Conservation (phyloP, 441 rosid genomes). For the Corymbia calophylla region DNA sequence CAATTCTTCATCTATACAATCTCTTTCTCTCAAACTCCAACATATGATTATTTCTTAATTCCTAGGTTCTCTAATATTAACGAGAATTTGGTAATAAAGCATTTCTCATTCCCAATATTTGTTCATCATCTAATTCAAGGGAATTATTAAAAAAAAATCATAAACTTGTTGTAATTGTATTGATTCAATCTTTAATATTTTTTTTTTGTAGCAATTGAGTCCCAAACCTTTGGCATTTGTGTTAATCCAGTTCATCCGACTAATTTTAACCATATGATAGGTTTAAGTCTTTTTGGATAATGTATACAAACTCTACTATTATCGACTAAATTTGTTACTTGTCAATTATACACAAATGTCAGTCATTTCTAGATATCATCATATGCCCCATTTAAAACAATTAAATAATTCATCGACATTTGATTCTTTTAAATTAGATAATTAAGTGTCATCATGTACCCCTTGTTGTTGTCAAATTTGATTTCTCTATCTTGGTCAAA, state of each 20-base stretch:
- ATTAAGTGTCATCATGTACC: background rate
- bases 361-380: background rate
- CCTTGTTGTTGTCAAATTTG: background rate
- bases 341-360: background rate
- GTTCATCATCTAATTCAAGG: background rate
- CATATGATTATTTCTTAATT: background rate
- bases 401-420: background rate
- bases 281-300: background rate
- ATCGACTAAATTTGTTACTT: fast-evolving
- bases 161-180: fast-evolving
- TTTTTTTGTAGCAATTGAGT: too few relatives aligned
- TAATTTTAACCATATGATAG: background rate
- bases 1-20: background rate
- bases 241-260: fast-evolving
- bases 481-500: background rate
- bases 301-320: background rate
- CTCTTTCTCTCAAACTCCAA: background rate
- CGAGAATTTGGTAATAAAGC: background rate
- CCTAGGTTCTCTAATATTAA: background rate
- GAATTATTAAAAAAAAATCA: fast-evolving
- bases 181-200: fast-evolving
- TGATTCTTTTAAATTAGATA: background rate
- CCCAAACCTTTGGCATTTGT: too few relatives aligned
- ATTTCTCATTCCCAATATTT: background rate
- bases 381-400: background rate